Percentiles rank a stretch among this genome's conserved stretches.
These are phyloP conservation scores for Microcera coccophila DNA, from an alignment of 2,329 filamentous ascomycete species.

Conservation along the genomic window DNA sequence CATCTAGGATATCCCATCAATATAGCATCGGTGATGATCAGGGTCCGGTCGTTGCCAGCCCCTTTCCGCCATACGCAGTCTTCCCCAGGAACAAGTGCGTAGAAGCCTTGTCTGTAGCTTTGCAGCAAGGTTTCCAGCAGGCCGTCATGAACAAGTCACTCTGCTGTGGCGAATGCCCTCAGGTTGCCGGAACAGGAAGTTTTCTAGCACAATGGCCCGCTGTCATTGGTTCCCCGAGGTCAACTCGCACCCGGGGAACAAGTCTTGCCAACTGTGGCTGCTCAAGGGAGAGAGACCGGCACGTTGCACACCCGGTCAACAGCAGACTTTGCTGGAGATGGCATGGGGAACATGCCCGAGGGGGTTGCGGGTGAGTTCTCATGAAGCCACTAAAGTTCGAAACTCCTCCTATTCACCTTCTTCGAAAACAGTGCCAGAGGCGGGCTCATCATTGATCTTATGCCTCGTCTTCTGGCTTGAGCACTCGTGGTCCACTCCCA, in stretches of 20 bases:
- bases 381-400: background rate
- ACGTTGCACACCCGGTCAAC: background rate
- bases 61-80: too few relatives aligned
- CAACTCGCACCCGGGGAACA: slow-evolving; percentile 9
- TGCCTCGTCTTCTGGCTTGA: background rate
- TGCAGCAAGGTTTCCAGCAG: background rate
- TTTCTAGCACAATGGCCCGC: slow-evolving; percentile 6
- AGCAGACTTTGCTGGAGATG: slow-evolving; percentile 2
- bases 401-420: background rate
- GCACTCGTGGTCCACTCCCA: background rate
- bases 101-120: background rate
- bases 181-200: slow-evolving; percentile 25
- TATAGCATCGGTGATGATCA: background rate
- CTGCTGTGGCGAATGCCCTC: slow-evolving; percentile 16
- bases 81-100: too few relatives aligned
- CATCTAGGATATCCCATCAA: background rate
- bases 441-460: background rate
- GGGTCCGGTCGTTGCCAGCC: too few relatives aligned
- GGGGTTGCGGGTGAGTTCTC: background rate
- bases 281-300: background rate
- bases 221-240: slow-evolving; percentile 19
- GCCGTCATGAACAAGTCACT: slow-evolving; percentile 4
- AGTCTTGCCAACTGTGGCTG: background rate
- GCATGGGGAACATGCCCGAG: too few relatives aligned
- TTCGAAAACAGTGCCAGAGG: background rate